phyloP scores from a whole-genome alignment of 192 early-diverging fungal genomes.

The Podila horticola region DNA sequence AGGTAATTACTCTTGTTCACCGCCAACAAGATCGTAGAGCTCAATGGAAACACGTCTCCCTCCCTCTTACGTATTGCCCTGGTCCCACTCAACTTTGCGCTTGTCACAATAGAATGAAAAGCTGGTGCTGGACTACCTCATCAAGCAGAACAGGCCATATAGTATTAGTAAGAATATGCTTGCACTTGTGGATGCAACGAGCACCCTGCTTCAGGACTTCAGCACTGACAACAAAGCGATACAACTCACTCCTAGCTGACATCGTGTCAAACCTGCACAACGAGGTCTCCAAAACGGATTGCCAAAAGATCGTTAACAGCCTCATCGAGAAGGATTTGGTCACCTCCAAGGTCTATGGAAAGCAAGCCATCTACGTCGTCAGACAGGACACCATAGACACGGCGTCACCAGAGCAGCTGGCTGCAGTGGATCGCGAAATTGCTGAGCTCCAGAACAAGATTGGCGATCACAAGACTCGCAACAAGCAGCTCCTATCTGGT shows the following conservation, averaged over 20 bases:
- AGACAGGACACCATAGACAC: constrained; percentile 58
- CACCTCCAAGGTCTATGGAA: constrained; percentile 51
- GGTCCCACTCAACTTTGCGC: not conserved
- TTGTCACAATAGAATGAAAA: constrained; percentile 42
- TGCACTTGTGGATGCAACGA: not conserved
- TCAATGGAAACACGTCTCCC: not conserved
- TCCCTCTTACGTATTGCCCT: not conserved
- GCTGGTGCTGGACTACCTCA: constrained; percentile 55
- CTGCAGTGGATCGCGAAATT: constrained; percentile 65
- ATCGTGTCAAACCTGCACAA: constrained; percentile 54
- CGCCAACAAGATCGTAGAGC: no score
- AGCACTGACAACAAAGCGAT: no score
- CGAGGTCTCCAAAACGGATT: constrained; percentile 51
- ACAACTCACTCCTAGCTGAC: constrained; percentile 38
- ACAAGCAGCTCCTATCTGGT: constrained; percentile 59
- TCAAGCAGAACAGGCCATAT: constrained; percentile 58
- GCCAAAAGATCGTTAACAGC: constrained; percentile 47
- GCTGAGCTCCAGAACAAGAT: constrained; percentile 62
- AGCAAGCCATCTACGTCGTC: constrained; percentile 57
- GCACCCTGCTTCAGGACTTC: not conserved
- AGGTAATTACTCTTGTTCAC: not conserved
- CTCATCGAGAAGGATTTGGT: constrained; percentile 52
- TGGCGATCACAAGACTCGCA: constrained; percentile 60
- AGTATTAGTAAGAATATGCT: constrained; percentile 48
- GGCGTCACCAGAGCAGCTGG: constrained; percentile 50